phyloP scores from a whole-genome alignment of 495 filamentous ascomycete species.

The Penicillium samsonianum region DNA sequence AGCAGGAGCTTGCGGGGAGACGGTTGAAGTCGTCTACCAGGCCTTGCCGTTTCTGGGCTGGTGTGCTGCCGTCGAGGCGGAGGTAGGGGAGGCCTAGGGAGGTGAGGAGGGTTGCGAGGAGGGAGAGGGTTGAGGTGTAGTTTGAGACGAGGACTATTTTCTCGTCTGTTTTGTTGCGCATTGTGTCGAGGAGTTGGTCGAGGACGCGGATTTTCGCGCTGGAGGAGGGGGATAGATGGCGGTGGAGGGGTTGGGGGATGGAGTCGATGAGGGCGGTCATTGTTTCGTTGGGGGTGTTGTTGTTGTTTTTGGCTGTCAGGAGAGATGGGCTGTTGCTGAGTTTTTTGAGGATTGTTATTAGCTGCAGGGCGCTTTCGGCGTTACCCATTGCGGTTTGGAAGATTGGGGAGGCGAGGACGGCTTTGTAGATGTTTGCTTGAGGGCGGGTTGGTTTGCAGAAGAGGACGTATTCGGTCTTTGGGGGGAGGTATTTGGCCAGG shows the following conservation, averaged over 20 bases:
- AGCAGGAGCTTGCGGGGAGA: constrained; percentile 52
- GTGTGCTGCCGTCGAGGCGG: constrained; percentile 73
- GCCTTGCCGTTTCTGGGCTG: constrained; percentile 65
- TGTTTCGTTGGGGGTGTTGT: constrained; percentile 40
- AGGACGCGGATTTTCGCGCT: constrained; percentile 74
- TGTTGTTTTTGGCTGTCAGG: constrained; percentile 49
- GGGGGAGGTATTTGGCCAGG: constrained; percentile 69
- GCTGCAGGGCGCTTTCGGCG: constrained; percentile 67
- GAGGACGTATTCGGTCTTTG: constrained; percentile 77
- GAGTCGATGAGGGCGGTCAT: constrained; percentile 54
- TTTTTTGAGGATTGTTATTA: constrained; percentile 81
- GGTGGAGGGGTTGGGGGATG: constrained; percentile 60
- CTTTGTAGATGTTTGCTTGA: constrained; percentile 70
- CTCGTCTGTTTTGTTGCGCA: constrained; percentile 63
- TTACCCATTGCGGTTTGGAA: constrained; percentile 67
- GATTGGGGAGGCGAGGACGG: constrained; percentile 67
- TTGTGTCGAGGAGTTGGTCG: constrained; percentile 63
- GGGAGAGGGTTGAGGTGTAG: constrained; percentile 74
- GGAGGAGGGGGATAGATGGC: constrained; percentile 55
- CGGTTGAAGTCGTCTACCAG: constrained; percentile 80
- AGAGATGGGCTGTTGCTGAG: constrained; percentile 78
- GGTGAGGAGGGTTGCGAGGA: constrained; percentile 64
- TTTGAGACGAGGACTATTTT: constrained; percentile 83
- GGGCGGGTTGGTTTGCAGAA: constrained; percentile 70
- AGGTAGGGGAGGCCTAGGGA: constrained; percentile 66